Percentiles rank a stretch among this genome's conserved stretches.
phyloP scores from a whole-genome alignment of 176 grass and related monocot species.

The Thinopyrum elongatum region DNA sequence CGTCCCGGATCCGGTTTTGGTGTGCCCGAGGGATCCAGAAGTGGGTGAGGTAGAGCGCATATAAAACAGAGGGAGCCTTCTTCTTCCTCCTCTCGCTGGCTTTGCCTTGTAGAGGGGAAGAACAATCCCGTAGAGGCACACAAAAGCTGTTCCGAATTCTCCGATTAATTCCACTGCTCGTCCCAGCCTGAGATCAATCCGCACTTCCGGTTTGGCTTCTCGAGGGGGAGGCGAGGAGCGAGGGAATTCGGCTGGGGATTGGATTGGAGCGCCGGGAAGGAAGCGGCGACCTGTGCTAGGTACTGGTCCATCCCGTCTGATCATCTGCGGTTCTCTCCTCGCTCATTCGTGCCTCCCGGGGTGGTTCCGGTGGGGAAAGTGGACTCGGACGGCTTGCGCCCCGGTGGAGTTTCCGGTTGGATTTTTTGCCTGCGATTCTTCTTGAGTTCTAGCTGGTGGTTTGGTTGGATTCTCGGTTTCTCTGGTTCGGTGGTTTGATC shows the following conservation, averaged over 20 bases:
- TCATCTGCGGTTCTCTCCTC: not conserved
- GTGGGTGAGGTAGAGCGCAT: slow-evolving; percentile 18
- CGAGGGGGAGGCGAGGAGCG: not conserved
- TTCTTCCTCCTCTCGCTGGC: slow-evolving; percentile 17
- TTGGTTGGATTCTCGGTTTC: slow-evolving; percentile 3
- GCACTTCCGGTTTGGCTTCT: not conserved
- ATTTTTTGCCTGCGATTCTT: not conserved
- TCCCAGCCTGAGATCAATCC: not conserved
- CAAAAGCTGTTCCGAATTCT: slow-evolving; percentile 4
- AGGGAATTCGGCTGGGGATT: not conserved
- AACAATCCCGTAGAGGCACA: too few relatives aligned
- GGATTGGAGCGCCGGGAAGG: not conserved
- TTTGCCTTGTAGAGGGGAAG: not conserved
- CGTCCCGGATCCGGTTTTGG: slow-evolving; percentile 25
- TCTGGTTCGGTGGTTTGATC: slow-evolving; percentile 17
- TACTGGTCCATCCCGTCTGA: not conserved
- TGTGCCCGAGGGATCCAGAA: slow-evolving; percentile 31
- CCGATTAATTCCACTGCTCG: not conserved
- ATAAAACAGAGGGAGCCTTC: slow-evolving; percentile 32
- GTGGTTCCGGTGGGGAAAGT: not conserved
- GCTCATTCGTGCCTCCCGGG: not conserved
- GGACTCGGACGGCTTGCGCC: not conserved
- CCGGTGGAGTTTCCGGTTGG: not conserved
- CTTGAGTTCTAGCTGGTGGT: not conserved
- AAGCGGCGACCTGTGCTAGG: not conserved